Base-by-base conservation (phyloP, 2,329 filamentous ascomycete genomes). In the Ascochyta viciae-villosae region DNA sequence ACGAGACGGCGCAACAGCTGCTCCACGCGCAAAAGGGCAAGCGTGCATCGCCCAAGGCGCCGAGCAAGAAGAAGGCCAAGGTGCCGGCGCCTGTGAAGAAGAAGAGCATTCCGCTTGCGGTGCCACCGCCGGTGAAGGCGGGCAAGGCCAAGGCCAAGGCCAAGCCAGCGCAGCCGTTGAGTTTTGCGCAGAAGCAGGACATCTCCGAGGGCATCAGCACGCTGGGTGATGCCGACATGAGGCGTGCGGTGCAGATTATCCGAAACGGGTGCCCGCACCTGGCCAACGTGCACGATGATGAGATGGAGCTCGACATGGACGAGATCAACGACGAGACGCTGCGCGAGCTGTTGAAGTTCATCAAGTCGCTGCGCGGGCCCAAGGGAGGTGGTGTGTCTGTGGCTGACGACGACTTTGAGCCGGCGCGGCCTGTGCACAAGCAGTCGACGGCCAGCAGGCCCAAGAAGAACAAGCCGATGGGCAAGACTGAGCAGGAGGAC, bases 131-230 rank as follows among this genome's bases (percentile, higher is more conserved):
- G 41, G 34, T 61, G 13, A 71, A 74, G 58, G 38, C 69, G 6
- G 54, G 64, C 54, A 76, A 80, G 48, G 81, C 85, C 65, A 81
- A 81, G 56, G 67, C 76, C 22, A 77, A 81, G 53, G 62, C 76
- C 35, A 84, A 83, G 70, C 87, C 85, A 67, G 80, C 83, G n/a
- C 83, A 84, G 50, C 85, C 90, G 69, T 86, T 92, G 40, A 88
- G 86, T 7, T 85, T 88, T 56, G 83, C 89, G 3, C 92, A 99
- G 77, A 98, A 98, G 81, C 91, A 95, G 54, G 86, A 93, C 63
- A 96, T 99, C 54, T 94, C 92, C 1, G 88, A 89, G 55, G 90
- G 90, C 13, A 95, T 96, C 61, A 90, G 89, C 66, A 88, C 88
- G 60, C 86, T 98, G 54, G 88, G 92, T 16, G 89, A 89, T 45